Evolutionary conservation across 257 asterid species (phyloP).

Genomic region (Solanum arcanum): DNA sequence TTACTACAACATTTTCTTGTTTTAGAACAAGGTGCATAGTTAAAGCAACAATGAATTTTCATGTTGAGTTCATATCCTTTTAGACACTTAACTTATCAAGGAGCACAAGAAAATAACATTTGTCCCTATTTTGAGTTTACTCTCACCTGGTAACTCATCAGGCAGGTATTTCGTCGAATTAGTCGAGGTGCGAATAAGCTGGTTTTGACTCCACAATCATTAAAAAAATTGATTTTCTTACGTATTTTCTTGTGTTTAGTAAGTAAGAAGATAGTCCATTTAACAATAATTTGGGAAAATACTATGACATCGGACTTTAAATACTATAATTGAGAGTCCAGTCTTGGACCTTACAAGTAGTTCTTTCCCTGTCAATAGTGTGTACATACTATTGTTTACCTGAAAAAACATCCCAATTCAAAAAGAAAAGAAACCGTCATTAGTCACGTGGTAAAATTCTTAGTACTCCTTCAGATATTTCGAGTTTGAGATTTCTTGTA

Average conservation of each 20-base stretch:
- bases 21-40: not conserved
- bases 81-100: not conserved
- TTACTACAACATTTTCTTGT: not conserved
- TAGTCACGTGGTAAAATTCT: too few species aligned
- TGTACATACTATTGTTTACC: not conserved
- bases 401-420: not conserved
- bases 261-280: not conserved
- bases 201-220: not conserved
- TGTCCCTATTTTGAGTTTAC: not conserved
- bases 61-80: not conserved
- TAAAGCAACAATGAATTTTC: not conserved
- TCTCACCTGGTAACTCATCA: not conserved
- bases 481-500: not conserved
- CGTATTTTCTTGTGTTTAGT: too few species aligned
- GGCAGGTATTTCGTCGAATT: not conserved
- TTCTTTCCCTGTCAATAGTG: not conserved
- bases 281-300: not conserved
- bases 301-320: not conserved
- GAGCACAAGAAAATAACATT: not conserved
- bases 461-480: not conserved
- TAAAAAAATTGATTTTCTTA: too few species aligned
- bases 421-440: rapidly evolving
- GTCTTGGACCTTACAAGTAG: rapidly evolving
- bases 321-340: not conserved
- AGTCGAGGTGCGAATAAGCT: not conserved